phyloP scores from a whole-genome alignment of 208 protist species.

The Entamoeba histolytica region DNA sequence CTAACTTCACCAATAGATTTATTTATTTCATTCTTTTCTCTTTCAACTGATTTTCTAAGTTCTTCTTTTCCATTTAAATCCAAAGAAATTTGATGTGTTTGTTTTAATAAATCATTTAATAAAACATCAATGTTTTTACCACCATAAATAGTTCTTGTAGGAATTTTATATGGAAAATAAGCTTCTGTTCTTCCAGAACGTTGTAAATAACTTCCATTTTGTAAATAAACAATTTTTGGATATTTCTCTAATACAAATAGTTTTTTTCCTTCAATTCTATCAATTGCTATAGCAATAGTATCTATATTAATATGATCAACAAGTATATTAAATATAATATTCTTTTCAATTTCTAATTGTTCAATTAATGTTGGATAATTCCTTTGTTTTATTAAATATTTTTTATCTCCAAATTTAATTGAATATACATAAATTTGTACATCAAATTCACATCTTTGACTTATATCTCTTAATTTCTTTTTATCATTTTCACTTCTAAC shows the following conservation, averaged over 20 bases:
- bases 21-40: not conserved
- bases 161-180: not conserved
- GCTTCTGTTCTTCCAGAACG: not conserved
- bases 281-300: not conserved
- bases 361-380: not conserved
- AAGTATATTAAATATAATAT: not conserved
- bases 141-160: not conserved
- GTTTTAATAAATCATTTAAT: not conserved
- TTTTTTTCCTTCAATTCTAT: not conserved
- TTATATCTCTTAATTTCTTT: not conserved
- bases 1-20: not conserved
- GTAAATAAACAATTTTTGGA: not conserved
- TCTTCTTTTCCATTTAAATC: not conserved
- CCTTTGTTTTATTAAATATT: not conserved
- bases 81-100: not conserved
- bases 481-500: not conserved
- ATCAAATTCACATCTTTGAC: not conserved
- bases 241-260: not conserved
- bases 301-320: not conserved
- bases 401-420: not conserved
- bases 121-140: not conserved
- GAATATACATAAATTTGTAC: not conserved
- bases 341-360: not conserved
- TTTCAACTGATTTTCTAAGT: not conserved
- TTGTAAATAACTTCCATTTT: not conserved